Evolutionary conservation across 306 rosid genomes (phyloP), one percentile per base, ranked within the genome.

Genomic region (Fragaria nilgerrensis): DNA sequence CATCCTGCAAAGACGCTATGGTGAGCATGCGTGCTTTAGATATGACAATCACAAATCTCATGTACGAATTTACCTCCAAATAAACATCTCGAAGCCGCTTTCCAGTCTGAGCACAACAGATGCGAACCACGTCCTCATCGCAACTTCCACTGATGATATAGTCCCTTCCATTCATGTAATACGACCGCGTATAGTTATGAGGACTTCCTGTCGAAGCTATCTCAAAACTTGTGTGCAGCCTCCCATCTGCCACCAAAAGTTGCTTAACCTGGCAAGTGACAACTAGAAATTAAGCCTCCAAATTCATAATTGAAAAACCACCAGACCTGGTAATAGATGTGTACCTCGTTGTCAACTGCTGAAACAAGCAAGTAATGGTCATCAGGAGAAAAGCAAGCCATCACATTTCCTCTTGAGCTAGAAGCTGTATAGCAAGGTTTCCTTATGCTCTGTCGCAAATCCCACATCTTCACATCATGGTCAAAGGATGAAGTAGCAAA

Each of bases 331-430:
- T 27, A 41, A 17, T 14, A 66, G 49, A 76, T 52, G 22, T 27
- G 75, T 84, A 89, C 96, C 96, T 91, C 93, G 52, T 89, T 91
- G 75, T 91, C 96, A 68, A 91, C 91, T 13, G 93, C 96, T 52
- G 96, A 91, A 44, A 90, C 93, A 55, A 91, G 91, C 61, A 91
- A 80, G 83, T 84, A 87, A 62, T 86, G 89, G 78, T 89, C 93
- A 66, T 89, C 93, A 19, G 93, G 96, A 81, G 96, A 91, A 82
- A 91, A 89, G 87, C 93, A 91, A 78, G 82, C 93, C 96, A 91
- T 91, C 77, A 91, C 96, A 68, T 91, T 91, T 82, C 96, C 96
- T 83, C 74, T 89, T 43, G 87, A 86, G 80, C 93, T 91, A 23
- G 89, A 87, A 81, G 91, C 81, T 79, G 92, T 84, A 82, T 77